Conservation (phyloP, 2,329 filamentous ascomycete genomes). For the Colletotrichum theobromicola region DNA sequence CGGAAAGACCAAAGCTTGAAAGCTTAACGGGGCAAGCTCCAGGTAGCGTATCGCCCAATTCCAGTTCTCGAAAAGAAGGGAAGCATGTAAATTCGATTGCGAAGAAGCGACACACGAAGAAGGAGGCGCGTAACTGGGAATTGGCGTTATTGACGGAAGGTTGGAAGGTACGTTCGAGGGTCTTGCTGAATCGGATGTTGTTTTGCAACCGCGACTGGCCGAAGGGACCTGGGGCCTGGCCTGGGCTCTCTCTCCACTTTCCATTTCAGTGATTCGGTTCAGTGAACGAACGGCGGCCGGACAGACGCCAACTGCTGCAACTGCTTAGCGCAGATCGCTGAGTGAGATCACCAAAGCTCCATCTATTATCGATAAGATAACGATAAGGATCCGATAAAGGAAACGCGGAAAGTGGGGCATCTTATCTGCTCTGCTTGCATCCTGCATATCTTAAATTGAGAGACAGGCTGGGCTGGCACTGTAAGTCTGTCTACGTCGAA, state of each 20-base stretch:
- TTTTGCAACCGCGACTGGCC: slow-evolving; percentile 22
- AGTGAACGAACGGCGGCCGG: neutral
- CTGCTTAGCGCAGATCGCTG: neutral
- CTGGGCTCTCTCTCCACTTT: neutral
- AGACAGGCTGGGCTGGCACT: too few species aligned
- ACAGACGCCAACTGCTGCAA: neutral
- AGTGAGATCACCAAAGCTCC: slow-evolving; percentile 4
- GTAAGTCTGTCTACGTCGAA: too few species aligned
- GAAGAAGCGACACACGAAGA: neutral
- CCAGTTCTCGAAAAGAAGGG: neutral
- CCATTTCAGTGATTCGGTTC: neutral
- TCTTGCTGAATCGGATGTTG: slow-evolving; percentile 13
- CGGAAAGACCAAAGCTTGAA: slow-evolving; percentile 9
- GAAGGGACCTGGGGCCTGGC: too few species aligned
- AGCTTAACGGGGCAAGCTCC: slow-evolving; percentile 1
- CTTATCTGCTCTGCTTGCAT: too few species aligned
- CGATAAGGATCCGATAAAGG: neutral
- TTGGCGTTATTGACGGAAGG: neutral
- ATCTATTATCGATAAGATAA: neutral
- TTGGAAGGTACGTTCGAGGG: neutral
- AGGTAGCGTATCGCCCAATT: neutral
- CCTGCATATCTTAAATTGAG: too few species aligned
- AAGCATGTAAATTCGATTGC: neutral
- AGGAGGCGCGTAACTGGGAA: neutral
- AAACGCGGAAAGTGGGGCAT: neutral